A percentile compares a stretch with the other conserved stretches of the same genome.
These are phyloP conservation scores for Cyclotella atomus DNA, from an alignment of 108 stramenopile species.

Conservation along the genomic window DNA sequence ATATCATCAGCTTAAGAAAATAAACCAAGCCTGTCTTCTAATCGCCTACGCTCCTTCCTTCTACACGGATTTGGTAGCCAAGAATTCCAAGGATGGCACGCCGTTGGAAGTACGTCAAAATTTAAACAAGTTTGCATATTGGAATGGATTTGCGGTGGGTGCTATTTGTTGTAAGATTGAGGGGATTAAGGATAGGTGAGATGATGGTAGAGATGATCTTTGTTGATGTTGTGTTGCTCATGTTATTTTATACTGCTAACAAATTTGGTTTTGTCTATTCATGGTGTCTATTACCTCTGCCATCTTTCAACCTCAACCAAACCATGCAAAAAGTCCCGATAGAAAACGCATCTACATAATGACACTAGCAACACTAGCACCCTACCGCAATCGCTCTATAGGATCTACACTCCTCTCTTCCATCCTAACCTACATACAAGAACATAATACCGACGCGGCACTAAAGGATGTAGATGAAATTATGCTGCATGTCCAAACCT, in stretches of 20 bases:
- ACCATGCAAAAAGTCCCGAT: slow-evolving; percentile 11
- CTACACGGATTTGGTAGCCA: slow-evolving; percentile 80
- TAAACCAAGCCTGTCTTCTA: slow-evolving; percentile 88
- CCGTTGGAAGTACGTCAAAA: slow-evolving; percentile 51
- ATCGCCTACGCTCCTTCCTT: slow-evolving; percentile 90
- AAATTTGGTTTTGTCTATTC: too few relatives aligned
- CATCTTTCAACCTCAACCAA: neutral
- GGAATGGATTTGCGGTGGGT: slow-evolving; percentile 87
- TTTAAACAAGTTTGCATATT: slow-evolving; percentile 87
- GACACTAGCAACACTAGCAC: slow-evolving; percentile 95
- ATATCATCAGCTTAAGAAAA: slow-evolving; percentile 65
- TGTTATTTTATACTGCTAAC: too few relatives aligned
- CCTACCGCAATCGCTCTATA: slow-evolving; percentile 89
- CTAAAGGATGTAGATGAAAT: slow-evolving; percentile 69
- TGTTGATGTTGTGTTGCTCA: too few relatives aligned
- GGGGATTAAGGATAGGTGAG: slow-evolving; percentile 35
- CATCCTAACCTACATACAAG: slow-evolving; percentile 70
- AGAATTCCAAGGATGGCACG: neutral
- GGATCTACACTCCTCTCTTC: slow-evolving; percentile 89
- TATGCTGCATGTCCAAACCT: slow-evolving; percentile 95
- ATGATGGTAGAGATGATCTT: too few relatives aligned
- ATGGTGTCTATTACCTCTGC: neutral
- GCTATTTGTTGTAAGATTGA: slow-evolving; percentile 85
- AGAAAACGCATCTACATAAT: slow-evolving; percentile 90
- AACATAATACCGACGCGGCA: slow-evolving; percentile 41